Base-by-base conservation (phyloP, 805 yeast genomes). In the Saturnispora sanitii region DNA sequence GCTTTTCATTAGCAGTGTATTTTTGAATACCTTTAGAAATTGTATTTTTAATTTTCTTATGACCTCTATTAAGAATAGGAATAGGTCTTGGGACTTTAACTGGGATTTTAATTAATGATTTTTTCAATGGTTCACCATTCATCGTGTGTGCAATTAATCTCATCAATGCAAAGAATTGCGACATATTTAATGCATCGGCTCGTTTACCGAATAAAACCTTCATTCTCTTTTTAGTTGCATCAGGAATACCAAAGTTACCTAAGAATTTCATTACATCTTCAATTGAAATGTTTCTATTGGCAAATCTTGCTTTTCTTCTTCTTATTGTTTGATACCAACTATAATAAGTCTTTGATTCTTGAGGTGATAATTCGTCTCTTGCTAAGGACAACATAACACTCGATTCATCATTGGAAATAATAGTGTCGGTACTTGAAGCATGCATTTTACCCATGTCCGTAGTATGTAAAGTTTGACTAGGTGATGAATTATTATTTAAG, bases 241-340 rank as follows among this genome's bases (percentile, higher is more conserved):
- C 68, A 2, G 77, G 53, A 12, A 90, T 62, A 41, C 75, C 78
- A 65, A 90, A 90, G 57, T 90, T 88, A 51, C 70, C 68, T 44
- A 92, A 65, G 56, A 90, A 90, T 35, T 65, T 65, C 59, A 82
- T 77, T n/a, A 85, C 83, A 56, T 92, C 97, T 9, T 68, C 71
- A 46, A 90, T 63, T 4, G 78, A 68, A 6, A 90, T 77, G 25
- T 83, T 49, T 45, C 79, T 70, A 33, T 78, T 70, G 29, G 78
- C 77, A 34, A 40, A 33, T n/a, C 42, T 28, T 4, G 27, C 17
- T 47, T 82, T 81, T 40, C 88, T 72, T 34, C 82, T 70, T 28
- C 82, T 71, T 25, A 90, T 75, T 53, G 85, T 88, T 49, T 86
- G 81, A 58, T 88, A 90, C 98, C 98, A 90, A 49, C 96, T 68